Conservation (phyloP, 2,329 filamentous ascomycete genomes). For the Rhexocercosporidium sp. region DNA sequence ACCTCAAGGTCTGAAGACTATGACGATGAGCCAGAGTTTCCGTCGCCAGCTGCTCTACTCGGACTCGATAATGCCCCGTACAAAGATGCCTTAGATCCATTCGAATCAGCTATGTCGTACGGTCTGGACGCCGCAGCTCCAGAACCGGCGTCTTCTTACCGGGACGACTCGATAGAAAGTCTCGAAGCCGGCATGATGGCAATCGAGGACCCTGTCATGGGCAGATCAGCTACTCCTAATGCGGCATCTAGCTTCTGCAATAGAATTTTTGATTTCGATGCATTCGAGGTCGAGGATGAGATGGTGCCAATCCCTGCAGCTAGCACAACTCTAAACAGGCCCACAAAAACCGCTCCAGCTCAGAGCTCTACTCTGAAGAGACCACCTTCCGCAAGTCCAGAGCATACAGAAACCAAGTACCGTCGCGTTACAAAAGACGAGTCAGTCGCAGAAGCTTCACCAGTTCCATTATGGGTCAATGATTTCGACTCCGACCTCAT, state of each 20-base stretch:
- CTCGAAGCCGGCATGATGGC: conserved; percentile 38
- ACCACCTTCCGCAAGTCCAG: conserved; percentile 20
- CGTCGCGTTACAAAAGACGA: conserved; percentile 25
- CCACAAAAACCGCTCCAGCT: conserved; percentile 1
- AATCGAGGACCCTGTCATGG: conserved; percentile 30
- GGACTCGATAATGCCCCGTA: conserved; percentile 10
- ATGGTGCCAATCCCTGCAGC: neutral
- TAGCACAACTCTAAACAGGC: neutral
- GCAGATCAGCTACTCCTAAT: conserved; percentile 21
- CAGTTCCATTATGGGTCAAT: conserved; percentile 40
- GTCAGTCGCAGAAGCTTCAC: neutral
- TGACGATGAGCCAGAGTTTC: conserved; percentile 44
- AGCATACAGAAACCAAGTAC: conserved; percentile 27
- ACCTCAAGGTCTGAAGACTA: conserved; percentile 1
- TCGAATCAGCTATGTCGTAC: neutral
- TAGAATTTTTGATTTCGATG: conserved; percentile 35
- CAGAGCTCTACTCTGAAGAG: conserved; percentile 22
- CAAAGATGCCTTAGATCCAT: neutral
- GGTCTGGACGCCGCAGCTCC: neutral
- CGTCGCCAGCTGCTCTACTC: conserved; percentile 44
- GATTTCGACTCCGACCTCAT: conserved; percentile 43
- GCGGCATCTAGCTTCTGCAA: conserved; percentile 34
- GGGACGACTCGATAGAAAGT: conserved; percentile 24
- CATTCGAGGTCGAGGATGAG: conserved; percentile 26
- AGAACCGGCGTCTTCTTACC: neutral